Evolutionary conservation across 305 asterid genomes (phyloP), one percentile per base, ranked within the genome.

Genomic region (Lippia alba): DNA sequence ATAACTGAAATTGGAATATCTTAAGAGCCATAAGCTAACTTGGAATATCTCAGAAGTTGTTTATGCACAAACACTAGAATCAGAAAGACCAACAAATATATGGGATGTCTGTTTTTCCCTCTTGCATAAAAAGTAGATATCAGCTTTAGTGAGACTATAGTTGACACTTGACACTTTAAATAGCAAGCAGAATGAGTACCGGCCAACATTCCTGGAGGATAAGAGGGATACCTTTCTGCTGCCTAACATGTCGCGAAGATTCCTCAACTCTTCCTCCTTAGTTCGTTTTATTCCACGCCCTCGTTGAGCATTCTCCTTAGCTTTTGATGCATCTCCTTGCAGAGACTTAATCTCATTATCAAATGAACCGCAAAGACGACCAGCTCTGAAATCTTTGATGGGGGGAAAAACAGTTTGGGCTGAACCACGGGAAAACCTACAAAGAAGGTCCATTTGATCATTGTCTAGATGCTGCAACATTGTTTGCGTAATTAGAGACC

Each of bases 371-470:
- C 86, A 86, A 66, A 94, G 96, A 70, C 98, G 99, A 33, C 91
- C 88, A 80, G 76, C 79, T 77, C 93, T 85, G 9, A 61, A 15
- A 62, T 82, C 80, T 83, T 73, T 87, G 80, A 64, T 83, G 40
- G 96, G 96, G 24, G 99, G 99, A 69, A 94, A 95, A 80, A 83
- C 70, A 61, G 97, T 94, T 83, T 94, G 87, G 61, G 89, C 84
- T 64, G 96, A 84, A 82, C 92, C 88, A 57, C 97, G 99, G 67
- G 80, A 86, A 87, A 94, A 94, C 97, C 99, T 91, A 82, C 74
- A 69, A 66, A 46, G 49, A 41, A 63, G 65, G 66, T 24, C 67
- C 68, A 76, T 65, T 75, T 75, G 65, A 78, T 71, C 65, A 77
- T 64, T 66, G 45, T 39, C 69, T 56, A 46, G 80, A 61, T 72